Conservation (phyloP, 2,329 filamentous ascomycete species). For the Trichophyton simii region DNA sequence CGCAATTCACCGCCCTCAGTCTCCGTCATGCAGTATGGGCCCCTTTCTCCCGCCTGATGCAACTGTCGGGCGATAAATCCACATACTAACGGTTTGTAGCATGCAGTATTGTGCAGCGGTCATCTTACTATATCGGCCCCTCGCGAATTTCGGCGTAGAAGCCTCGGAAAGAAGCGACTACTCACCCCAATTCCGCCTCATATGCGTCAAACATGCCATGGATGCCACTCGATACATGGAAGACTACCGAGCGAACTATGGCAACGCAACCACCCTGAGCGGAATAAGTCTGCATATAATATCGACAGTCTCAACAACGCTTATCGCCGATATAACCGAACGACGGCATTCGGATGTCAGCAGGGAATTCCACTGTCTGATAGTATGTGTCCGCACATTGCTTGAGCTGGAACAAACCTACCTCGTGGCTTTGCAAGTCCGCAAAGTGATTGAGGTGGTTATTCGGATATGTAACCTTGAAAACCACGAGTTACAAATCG, state of each 20-base stretch:
- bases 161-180: not conserved
- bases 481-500: not conserved
- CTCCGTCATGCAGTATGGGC: constrained; percentile 7
- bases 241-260: constrained; percentile 10
- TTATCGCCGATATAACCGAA: constrained; percentile 12
- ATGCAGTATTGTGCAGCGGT: constrained; percentile 10
- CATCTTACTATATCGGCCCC: constrained; percentile 8
- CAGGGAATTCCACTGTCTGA: constrained; percentile 10
- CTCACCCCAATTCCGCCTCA: constrained; percentile 7
- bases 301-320: constrained; percentile 10
- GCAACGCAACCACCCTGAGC: constrained; percentile 9
- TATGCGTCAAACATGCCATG: constrained; percentile 11
- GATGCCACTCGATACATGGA: constrained; percentile 8
- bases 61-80: not conserved
- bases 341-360: constrained; percentile 6
- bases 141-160: constrained; percentile 7
- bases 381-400: constrained; percentile 13
- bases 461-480: constrained; percentile 7
- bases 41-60: not conserved
- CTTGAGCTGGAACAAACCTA: constrained; percentile 13
- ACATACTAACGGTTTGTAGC: not conserved
- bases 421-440: constrained; percentile 11
- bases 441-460: constrained; percentile 7
- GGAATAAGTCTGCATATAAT: constrained; percentile 13
- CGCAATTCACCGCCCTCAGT: constrained; percentile 4